These are phyloP conservation scores for Fusarium nematophilum DNA, from an alignment of 2,329 filamentous ascomycete genomes.

Conservation along the genomic window DNA sequence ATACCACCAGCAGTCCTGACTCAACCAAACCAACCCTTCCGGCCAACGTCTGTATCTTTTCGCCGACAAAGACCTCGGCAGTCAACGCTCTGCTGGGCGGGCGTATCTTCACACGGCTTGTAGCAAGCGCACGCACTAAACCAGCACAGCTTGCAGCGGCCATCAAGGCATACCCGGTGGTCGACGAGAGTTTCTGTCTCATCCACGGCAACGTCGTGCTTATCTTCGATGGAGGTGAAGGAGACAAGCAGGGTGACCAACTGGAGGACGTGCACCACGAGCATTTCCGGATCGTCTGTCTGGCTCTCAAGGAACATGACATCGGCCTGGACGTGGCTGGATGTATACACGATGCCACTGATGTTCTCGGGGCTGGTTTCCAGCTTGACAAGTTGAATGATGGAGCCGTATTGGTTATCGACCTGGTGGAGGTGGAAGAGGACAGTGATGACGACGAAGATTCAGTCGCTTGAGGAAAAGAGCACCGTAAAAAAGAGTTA, in stretches of 20 bases:
- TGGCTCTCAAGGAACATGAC: conserved; percentile 7
- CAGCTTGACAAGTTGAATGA: conserved; percentile 14
- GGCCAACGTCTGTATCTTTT: conserved; percentile 13
- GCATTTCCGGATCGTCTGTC: conserved; percentile 13
- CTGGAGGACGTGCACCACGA: conserved; percentile 13
- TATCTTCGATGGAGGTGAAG: conserved; percentile 4
- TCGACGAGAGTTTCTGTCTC: conserved; percentile 7
- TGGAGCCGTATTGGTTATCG: conserved; percentile 3
- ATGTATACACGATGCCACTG: background rate
- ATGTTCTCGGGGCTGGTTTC: conserved; percentile 2
- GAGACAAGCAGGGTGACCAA: background rate
- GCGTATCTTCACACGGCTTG: conserved; percentile 8
- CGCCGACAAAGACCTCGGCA: background rate
- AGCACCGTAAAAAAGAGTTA: no score
- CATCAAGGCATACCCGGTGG: background rate
- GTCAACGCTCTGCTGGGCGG: background rate
- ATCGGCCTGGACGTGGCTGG: conserved; percentile 12
- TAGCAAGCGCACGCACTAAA: conserved; percentile 1
- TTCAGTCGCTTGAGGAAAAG: background rate
- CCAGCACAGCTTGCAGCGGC: conserved; percentile 2
- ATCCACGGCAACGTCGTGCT: background rate
- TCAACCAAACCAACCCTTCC: conserved; percentile 3
- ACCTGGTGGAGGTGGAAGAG: background rate
- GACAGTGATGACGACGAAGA: conserved; percentile 3
- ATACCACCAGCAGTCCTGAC: background rate